Evolutionary conservation across 2,329 filamentous ascomycete species (phyloP).

Genomic region (Onygenales sp.): DNA sequence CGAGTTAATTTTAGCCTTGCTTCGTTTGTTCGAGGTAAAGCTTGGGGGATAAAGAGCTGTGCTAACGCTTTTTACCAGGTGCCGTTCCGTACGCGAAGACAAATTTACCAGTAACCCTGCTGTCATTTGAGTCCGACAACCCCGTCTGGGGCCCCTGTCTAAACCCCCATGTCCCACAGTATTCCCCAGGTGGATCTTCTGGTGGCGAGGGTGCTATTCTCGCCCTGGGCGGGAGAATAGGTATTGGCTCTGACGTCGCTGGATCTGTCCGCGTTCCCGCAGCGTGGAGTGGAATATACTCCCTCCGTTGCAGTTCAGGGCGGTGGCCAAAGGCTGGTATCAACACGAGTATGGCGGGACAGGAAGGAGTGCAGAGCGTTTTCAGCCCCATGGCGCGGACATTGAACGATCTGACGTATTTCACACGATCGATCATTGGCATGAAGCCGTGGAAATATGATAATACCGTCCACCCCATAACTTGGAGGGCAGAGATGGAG

Average conservation of each 20-base stretch:
- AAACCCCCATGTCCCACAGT: slow-evolving; percentile 76
- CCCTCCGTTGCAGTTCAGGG: slow-evolving; percentile 75
- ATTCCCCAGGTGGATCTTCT: slow-evolving; percentile 82
- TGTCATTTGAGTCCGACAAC: slow-evolving; percentile 75
- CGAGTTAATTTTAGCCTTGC: slow-evolving; percentile 4
- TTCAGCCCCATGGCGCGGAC: slow-evolving; percentile 91
- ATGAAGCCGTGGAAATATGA: slow-evolving; percentile 90
- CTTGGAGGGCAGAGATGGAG: slow-evolving; percentile 59
- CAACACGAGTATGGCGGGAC: slow-evolving; percentile 80
- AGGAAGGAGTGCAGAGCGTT: slow-evolving; percentile 80
- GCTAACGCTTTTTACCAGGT: slow-evolving; percentile 32
- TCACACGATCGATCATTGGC: slow-evolving; percentile 64
- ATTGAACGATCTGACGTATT: slow-evolving; percentile 72
- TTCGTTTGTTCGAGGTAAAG: background rate
- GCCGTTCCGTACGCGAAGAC: slow-evolving; percentile 92
- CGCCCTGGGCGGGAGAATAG: slow-evolving; percentile 73
- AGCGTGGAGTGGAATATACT: slow-evolving; percentile 84
- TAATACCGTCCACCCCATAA: slow-evolving; percentile 72
- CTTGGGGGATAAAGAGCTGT: background rate
- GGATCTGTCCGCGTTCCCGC: slow-evolving; percentile 80
- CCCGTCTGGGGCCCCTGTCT: slow-evolving; percentile 72
- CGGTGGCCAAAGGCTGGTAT: slow-evolving; percentile 82
- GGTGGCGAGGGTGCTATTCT: slow-evolving; percentile 76
- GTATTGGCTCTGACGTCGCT: slow-evolving; percentile 83
- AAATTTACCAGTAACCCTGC: slow-evolving; percentile 73